Evolutionary conservation across 2,329 filamentous ascomycete genomes (phyloP), one percentile per base, ranked within the genome.

Genomic region (Pseudogymnoascus verrucosus): DNA sequence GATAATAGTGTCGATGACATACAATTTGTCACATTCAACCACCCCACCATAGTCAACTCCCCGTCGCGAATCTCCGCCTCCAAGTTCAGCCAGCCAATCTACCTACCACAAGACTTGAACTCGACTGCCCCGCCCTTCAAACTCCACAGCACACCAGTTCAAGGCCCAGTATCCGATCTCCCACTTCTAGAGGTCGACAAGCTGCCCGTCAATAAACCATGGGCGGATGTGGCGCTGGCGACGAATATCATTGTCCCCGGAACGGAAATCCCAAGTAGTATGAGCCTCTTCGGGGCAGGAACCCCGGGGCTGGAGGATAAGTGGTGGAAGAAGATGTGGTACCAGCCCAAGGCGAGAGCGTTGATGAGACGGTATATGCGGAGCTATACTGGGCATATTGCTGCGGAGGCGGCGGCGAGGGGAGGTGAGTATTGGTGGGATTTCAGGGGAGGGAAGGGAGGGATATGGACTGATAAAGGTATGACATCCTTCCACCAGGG

Each of bases 401-500:
- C 77, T 0, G 77, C 78, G 12, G 76, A 79, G 63, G 75, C 75
- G 8, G 76, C 77, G 0, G 73, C 78, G 5, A 73, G 78, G 0
- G 80, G 79, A 11, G 80, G 78, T 2, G 76, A 80, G 60, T 73
- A 75, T 0, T 76, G 75, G 71, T 80, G 80, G 78, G 79, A 83
- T 67, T 70, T 74, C 62, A 76, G 80, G 12, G 81, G 80, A 8
- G 81, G 81, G 0, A 76, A 75, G n/a, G 81, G 81, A 2, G 82
- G 82, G 6, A 71, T 82, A 3, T 84, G 82, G 82, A 82, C 80
- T 0, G 78, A 77, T 11, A 72, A 74, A n/a, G 75, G 75, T 64
- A 39, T 62, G 16, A 14, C 26, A 28, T 14, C 14, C 12, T 21
- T 14, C 3, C 19, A 31, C 21, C 60, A 2, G 7, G 19, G n/a